Conservation (phyloP, 2,329 filamentous ascomycete genomes). For the Tetracladium maxilliforme region DNA sequence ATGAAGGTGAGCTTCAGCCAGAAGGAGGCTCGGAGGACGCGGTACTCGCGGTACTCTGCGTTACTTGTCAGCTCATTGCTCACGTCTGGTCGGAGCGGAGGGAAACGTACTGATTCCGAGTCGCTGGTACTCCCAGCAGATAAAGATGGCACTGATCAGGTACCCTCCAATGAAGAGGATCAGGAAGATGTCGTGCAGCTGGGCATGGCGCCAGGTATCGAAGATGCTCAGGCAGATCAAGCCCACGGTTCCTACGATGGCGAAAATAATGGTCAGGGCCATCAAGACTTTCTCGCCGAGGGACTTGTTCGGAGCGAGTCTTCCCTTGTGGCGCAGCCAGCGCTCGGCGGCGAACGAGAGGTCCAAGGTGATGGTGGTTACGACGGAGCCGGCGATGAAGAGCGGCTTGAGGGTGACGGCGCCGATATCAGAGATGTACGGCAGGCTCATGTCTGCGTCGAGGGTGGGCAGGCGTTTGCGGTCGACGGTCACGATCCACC, state of each 20-base stretch:
- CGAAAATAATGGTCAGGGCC: constrained; percentile 46
- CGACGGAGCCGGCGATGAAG: constrained; percentile 57
- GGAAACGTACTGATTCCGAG: constrained; percentile 51
- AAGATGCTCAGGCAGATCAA: constrained; percentile 76
- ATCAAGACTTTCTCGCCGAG: constrained; percentile 47
- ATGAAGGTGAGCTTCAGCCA: constrained; percentile 81
- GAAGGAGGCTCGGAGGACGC: constrained; percentile 64
- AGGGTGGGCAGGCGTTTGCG: constrained; percentile 46
- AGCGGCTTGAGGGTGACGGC: constrained; percentile 53
- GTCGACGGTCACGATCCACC: constrained; percentile 46
- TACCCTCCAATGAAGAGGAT: constrained; percentile 77
- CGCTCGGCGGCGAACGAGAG: constrained; percentile 68
- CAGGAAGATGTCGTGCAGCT: constrained; percentile 63
- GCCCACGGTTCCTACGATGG: constrained; percentile 62
- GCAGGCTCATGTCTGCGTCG: constrained; percentile 39
- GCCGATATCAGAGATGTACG: constrained; percentile 59
- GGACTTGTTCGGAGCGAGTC: constrained; percentile 60
- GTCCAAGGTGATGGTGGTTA: constrained; percentile 71
- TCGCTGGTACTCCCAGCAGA: constrained; percentile 81
- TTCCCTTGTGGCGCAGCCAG: constrained; percentile 69
- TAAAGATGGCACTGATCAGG: constrained; percentile 70
- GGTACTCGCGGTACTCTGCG: constrained; percentile 57
- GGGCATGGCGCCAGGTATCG: constrained; percentile 57
- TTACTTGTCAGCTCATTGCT: constrained; percentile 1
- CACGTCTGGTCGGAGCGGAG: constrained; percentile 1